Percentiles rank a stretch among this genome's conserved stretches.
phyloP scores from a whole-genome alignment of 1,284 basidiomycete species.

The Sporisorium scitamineum region DNA sequence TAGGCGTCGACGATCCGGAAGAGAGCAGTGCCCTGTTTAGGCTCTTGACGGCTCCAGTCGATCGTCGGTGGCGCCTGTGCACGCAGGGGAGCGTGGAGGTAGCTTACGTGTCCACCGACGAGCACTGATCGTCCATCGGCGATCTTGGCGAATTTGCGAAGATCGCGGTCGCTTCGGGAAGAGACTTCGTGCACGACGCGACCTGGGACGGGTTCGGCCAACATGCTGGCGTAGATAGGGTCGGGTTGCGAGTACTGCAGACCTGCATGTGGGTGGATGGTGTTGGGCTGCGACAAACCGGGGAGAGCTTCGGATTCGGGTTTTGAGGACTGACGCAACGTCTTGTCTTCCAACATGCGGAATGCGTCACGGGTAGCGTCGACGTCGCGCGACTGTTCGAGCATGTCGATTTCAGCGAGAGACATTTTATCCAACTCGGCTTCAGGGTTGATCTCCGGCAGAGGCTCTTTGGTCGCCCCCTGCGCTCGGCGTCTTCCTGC shows the following conservation, averaged over 20 bases:
- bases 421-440: constrained; percentile 47
- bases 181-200: constrained; percentile 56
- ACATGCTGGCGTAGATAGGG: constrained; percentile 54
- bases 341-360: constrained; percentile 36
- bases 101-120: constrained; percentile 41
- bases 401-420: constrained; percentile 47
- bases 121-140: constrained; percentile 40
- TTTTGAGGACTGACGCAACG: constrained; percentile 3
- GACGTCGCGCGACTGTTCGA: constrained; percentile 42
- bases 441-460: constrained; percentile 47
- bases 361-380: constrained; percentile 47
- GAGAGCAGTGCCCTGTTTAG: constrained; percentile 40
- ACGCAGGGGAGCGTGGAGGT: constrained; percentile 39
- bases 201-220: constrained; percentile 55
- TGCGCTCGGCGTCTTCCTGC: constrained; percentile 43
- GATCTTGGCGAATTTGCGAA: constrained; percentile 19
- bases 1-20: constrained; percentile 50
- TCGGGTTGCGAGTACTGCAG: constrained; percentile 66
- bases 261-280: constrained; percentile 58
- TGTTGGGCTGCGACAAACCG: constrained; percentile 43
- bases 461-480: constrained; percentile 40
- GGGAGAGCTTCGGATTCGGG: constrained; percentile 14
- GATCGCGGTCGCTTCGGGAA: constrained; percentile 16
- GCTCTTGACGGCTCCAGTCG: constrained; percentile 44
- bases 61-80: constrained; percentile 39